Evolutionary conservation across 2,329 filamentous ascomycete species (phyloP), one percentile per base, ranked within the genome.

Genomic region (Epichloe amarillans): DNA sequence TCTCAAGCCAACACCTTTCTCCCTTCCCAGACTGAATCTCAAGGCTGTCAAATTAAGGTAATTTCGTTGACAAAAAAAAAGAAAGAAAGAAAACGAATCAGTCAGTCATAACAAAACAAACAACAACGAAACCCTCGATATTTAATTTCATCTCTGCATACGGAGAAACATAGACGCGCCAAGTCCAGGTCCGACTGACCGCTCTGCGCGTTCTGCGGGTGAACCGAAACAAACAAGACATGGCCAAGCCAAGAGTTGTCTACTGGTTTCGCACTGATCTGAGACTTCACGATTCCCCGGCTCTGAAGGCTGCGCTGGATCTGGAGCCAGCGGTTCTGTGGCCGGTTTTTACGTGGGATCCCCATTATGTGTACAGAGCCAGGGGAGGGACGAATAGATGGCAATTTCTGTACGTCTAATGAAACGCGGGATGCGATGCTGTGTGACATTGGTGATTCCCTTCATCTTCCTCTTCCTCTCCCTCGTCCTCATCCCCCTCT

Each of bases 251-350:
- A 23, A 60, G 66, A 33, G 83, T 88, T 2, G 74, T 88, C 36
- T 88, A 86, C 63, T 88, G 85, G 85, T 88, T 88, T 60, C 78
- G 86, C 50, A 89, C 86, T 5, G 86, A 89, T 62, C 71, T 89
- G 11, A 80, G 86, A 19, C 75, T 90, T 2, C 84, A 89, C 66
- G 86, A 89, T 64, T 88, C 83, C 0, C 84, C 84, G 8, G 84
- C 84, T 1, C 70, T 90, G 26, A 75, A 82, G 62, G 83, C 84
- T 2, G 86, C 86, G 0, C 66, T 90, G 7, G 82, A 84, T 52
- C 71, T 89, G 6, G 72, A 84, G 0, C 83, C 85, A 1, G 75
- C 76, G 49, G 79, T 76, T 19, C 69, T 90, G 26, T 89, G 83
- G 71, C 85, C 84, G 1, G 76, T 89, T 44, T 90, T 86, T 74